phyloP scores from a whole-genome alignment of 2,329 filamentous ascomycete genomes.

The Sporothrix pallida region DNA sequence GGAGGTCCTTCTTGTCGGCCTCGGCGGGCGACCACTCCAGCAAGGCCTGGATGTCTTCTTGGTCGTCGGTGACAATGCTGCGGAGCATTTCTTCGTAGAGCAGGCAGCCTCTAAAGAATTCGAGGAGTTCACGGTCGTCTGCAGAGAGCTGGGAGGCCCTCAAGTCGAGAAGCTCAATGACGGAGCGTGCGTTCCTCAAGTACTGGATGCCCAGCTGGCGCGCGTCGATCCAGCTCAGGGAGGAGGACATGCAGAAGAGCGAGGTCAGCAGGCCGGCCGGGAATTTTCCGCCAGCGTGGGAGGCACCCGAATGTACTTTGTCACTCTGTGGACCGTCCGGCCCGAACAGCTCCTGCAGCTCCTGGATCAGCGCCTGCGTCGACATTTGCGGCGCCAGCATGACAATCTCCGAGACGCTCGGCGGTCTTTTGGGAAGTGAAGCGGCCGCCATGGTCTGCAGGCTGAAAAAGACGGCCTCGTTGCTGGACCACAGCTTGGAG shows the following conservation, averaged over 20 bases:
- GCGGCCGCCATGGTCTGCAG: constrained; percentile 52
- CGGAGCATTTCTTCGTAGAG: constrained; percentile 51
- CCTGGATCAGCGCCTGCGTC: constrained; percentile 45
- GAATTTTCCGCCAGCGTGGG: constrained; percentile 34
- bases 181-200: constrained; percentile 39
- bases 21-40: constrained; percentile 30
- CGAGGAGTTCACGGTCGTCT: constrained; percentile 43
- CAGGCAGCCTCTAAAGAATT: constrained; percentile 50
- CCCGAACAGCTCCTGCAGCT: constrained; percentile 43
- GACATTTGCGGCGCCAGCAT: constrained; percentile 46
- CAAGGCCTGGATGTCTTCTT: constrained; percentile 38
- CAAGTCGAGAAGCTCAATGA: constrained; percentile 37
- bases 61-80: constrained; percentile 47
- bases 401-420: constrained; percentile 47
- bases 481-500: constrained; percentile 47
- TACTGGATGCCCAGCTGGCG: constrained; percentile 40
- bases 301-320: background rate
- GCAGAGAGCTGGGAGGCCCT: constrained; percentile 29
- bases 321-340: background rate
- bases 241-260: constrained; percentile 50
- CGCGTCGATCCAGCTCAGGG: constrained; percentile 50
- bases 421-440: constrained; percentile 46
- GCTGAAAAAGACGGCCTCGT: constrained; percentile 48
- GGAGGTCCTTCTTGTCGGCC: background rate
- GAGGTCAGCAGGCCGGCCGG: constrained; percentile 48